These are phyloP conservation scores for Aethionema arabicum DNA, from an alignment of 345 rosid genomes.

Conservation along the genomic window DNA sequence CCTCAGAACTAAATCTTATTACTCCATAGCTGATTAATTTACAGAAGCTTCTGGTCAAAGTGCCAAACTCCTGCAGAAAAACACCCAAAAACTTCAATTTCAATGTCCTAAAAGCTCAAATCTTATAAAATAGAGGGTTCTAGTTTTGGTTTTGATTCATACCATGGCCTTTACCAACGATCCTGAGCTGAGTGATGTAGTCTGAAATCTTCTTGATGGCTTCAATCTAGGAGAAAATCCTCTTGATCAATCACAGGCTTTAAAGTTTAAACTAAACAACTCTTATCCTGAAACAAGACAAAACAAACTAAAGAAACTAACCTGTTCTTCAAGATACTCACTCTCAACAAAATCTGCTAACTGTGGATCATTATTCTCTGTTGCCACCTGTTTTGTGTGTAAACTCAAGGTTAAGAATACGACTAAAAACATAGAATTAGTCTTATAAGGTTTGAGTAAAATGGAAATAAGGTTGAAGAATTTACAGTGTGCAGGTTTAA, in stretches of 20 bases:
- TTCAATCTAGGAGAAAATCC: conserved; percentile 49
- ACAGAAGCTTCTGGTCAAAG: conserved; percentile 73
- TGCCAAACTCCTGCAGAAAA: conserved; percentile 80
- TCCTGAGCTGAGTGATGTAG: conserved; percentile 79
- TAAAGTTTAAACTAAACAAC: background rate
- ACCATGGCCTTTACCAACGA: conserved; percentile 96
- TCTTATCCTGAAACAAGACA: no score
- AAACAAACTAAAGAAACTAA: conserved; percentile 9
- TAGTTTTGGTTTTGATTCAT: conserved; percentile 18
- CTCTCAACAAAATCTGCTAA: conserved; percentile 67
- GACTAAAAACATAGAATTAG: background rate
- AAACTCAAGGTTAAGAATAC: background rate
- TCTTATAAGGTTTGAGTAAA: background rate
- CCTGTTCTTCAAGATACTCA: conserved; percentile 75
- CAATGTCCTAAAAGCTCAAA: background rate
- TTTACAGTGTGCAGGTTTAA: conserved; percentile 61
- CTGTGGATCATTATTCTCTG: conserved; percentile 59
- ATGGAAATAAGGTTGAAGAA: conserved; percentile 2
- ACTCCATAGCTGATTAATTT: background rate
- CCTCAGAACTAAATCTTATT: conserved; percentile 15
- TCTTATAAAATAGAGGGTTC: background rate
- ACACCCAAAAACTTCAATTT: no score
- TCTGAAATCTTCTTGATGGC: conserved; percentile 82
- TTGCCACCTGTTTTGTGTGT: conserved; percentile 56
- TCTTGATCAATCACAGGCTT: no score